Base-by-base conservation (phyloP, 2,329 filamentous ascomycete species). In the Trichoderma koningiopsis region DNA sequence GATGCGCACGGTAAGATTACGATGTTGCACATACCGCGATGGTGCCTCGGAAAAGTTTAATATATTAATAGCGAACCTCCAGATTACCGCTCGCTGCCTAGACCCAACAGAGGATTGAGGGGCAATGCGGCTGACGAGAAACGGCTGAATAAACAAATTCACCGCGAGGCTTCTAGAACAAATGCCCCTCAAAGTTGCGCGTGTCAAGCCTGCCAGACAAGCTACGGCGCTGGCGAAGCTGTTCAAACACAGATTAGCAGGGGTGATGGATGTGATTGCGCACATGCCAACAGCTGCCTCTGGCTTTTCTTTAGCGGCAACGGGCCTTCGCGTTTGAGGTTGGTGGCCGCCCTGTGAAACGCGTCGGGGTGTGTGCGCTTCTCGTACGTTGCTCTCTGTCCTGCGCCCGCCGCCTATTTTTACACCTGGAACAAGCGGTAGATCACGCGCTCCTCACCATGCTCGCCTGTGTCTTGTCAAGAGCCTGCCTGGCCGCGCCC, bases 251-350 rank as follows among this genome's bases (percentile, higher is more conserved):
- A n/a, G 62, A 19, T 35, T 24, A 40, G 24, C 63, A 58, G 58
- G 63, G 63, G 58, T 59, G 55, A 58, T 66, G 63, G 63, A 66
- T 66, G 55, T 3, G 29, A 66, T 31, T 24, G 63, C 29, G 63
- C 63, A 66, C 63, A 66, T 47, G 37, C 63, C 63, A 58, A 37
- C 40, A 1, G 55, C 53, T 59, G 63, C 53, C 55, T 66, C 55
- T 66, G 52, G 40, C 63, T 66, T 24, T 24, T 55, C 53, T 37
- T 40, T 66, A 66, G 63, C 63, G 63, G 63, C 63, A 58, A 33
- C 63, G 63, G 63, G 53, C 43, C 40, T 66, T 43, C 49, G 63
- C 55, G 63, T 66, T 58, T 59, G 63, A 66, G 43, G 63, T 58
- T 35, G 57, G 57, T 24, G 57, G 57, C 16, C 22, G 35, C 57